A percentile compares a stretch with the other conserved stretches of the same genome.
phyloP scores from a whole-genome alignment of 2,329 filamentous ascomycete species.

The Aspergillus glaucus region DNA sequence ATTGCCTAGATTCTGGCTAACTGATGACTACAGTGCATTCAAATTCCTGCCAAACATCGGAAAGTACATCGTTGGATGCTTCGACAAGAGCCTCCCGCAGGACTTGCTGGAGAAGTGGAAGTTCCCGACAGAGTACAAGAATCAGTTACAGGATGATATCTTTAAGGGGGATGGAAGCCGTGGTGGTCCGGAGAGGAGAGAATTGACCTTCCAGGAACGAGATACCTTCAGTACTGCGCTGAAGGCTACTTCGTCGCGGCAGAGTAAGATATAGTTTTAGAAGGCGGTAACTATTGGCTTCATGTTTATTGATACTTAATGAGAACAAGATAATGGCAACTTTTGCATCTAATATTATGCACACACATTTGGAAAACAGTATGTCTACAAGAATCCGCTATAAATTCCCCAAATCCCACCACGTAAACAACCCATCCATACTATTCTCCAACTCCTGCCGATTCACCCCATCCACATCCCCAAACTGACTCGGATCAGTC shows the following conservation, averaged over 20 bases:
- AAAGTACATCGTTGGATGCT: conserved; percentile 53
- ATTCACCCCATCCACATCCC: conserved; percentile 25
- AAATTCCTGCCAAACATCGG: conserved; percentile 59
- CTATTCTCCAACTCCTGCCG: conserved; percentile 24
- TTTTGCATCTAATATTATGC: too few relatives aligned
- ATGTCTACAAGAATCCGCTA: conserved; percentile 7
- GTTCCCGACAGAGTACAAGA: conserved; percentile 18
- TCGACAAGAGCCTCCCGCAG: conserved; percentile 38
- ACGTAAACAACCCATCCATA: conserved; percentile 27
- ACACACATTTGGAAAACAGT: conserved; percentile 1
- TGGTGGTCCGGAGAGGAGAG: conserved; percentile 23
- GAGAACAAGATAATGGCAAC: conserved; percentile 6
- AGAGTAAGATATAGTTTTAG: conserved; percentile 18
- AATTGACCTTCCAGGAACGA: conserved; percentile 14
- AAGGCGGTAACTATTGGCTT: conserved; percentile 2
- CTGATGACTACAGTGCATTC: conserved; percentile 43
- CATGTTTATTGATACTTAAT: too few relatives aligned
- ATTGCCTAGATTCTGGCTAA: too few relatives aligned
- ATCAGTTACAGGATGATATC: conserved; percentile 8
- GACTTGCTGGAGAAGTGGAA: conserved; percentile 58
- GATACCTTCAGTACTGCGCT: conserved; percentile 13
- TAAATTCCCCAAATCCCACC: conserved; percentile 33
- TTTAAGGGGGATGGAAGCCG: conserved; percentile 27
- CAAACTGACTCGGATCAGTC: conserved; percentile 27
- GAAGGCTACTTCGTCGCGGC: conserved; percentile 10